Evolutionary conservation across 352 stramenopile genomes (phyloP).

Genomic region (Pythium myriotylum): DNA sequence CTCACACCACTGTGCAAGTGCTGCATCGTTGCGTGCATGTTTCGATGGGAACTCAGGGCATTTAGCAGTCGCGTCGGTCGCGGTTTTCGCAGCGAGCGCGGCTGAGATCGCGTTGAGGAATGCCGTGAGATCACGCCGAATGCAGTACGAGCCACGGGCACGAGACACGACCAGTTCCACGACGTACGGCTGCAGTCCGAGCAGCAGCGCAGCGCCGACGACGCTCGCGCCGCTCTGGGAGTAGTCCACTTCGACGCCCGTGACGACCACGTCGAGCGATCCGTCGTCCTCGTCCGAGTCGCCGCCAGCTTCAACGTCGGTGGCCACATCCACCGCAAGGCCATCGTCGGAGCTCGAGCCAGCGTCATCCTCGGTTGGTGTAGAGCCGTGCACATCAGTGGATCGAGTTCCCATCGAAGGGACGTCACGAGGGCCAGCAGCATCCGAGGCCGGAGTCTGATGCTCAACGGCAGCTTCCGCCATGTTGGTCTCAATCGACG

Average conservation of each 20-base stretch:
- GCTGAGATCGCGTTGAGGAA: slow-evolving; percentile 44
- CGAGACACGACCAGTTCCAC: slow-evolving; percentile 72
- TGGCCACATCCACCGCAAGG: too few species aligned
- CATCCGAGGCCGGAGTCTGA: too few species aligned
- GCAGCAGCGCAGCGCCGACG: slow-evolving; percentile 31
- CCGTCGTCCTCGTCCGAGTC: slow-evolving; percentile 16
- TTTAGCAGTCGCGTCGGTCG: neutral
- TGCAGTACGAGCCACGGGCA: slow-evolving; percentile 52
- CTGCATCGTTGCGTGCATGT: slow-evolving; percentile 45
- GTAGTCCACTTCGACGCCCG: slow-evolving; percentile 49
- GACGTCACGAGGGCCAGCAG: too few species aligned
- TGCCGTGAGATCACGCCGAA: slow-evolving; percentile 42
- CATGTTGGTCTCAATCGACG: too few species aligned
- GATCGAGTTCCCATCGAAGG: too few species aligned
- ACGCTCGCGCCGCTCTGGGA: slow-evolving; percentile 18
- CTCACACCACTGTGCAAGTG: slow-evolving; percentile 68
- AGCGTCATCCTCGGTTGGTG: neutral
- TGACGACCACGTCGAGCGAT: slow-evolving; percentile 67
- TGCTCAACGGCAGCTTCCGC: too few species aligned
- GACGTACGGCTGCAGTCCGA: slow-evolving; percentile 32
- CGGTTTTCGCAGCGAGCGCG: neutral
- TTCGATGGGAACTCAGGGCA: slow-evolving; percentile 58
- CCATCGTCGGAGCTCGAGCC: neutral
- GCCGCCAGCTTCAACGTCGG: neutral
- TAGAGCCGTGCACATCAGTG: too few species aligned